Conservation (phyloP, 768 basidiomycete genomes). For the Kockovaella imperatae region DNA sequence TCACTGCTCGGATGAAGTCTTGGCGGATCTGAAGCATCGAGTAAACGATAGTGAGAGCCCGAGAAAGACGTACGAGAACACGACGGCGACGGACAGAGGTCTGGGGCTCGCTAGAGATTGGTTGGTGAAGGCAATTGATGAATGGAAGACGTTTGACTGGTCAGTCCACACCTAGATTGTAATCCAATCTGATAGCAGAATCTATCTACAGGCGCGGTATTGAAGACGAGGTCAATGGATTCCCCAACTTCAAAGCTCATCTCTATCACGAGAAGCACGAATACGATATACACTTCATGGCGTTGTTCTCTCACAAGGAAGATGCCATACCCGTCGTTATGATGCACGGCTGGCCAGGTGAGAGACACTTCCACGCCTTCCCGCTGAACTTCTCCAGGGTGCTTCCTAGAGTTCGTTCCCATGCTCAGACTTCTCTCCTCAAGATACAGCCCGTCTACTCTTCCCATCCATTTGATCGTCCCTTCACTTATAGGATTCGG, state of each 20-base stretch:
- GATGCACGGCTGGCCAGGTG: constrained; percentile 30
- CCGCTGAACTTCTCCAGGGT: constrained; percentile 4
- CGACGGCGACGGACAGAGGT: neutral
- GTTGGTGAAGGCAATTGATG: neutral
- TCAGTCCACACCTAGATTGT: neutral
- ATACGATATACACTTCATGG: constrained; percentile 21
- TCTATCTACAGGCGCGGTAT: constrained; percentile 14
- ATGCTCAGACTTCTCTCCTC: constrained; percentile 7
- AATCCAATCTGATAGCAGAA: neutral
- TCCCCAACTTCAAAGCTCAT: constrained; percentile 14
- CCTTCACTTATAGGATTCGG: constrained; percentile 36
- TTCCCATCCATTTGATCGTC: constrained; percentile 23
- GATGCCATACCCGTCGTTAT: constrained; percentile 24
- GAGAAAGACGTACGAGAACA: constrained; percentile 1
- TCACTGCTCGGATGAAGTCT: neutral
- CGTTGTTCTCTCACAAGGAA: constrained; percentile 14
- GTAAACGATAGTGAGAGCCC: neutral
- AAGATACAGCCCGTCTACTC: constrained; percentile 9
- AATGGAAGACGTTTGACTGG: constrained; percentile 2
- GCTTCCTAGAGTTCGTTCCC: constrained; percentile 22
- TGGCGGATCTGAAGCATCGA: neutral
- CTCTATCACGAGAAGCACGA: constrained; percentile 10
- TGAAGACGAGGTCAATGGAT: constrained; percentile 21
- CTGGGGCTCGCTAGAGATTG: neutral
- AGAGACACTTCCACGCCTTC: neutral